Evolutionary conservation across 1,284 basidiomycete genomes (phyloP).

Genomic region (Fistulina hepatica): DNA sequence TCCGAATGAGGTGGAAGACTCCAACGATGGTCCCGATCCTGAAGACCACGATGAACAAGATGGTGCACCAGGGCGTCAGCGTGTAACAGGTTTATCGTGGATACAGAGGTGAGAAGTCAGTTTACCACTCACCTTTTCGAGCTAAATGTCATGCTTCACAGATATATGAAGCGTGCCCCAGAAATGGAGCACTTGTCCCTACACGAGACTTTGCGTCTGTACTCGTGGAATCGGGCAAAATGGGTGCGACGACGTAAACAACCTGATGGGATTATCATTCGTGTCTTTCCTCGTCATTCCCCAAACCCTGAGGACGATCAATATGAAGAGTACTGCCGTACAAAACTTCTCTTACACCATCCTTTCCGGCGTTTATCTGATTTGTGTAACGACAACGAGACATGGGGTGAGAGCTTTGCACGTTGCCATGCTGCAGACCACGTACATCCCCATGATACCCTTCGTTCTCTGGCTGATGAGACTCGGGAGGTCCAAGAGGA

Average conservation of each 20-base stretch:
- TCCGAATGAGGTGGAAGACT: slow-evolving; percentile 4
- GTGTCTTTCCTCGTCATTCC: slow-evolving; percentile 1
- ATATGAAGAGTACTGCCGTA: slow-evolving; percentile 5
- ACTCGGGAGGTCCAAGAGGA: slow-evolving; percentile 6
- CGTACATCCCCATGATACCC: slow-evolving; percentile 5
- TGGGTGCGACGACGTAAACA: too few species aligned
- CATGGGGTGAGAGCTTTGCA: slow-evolving; percentile 6
- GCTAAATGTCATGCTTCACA: neutral
- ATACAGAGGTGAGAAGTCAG: slow-evolving; percentile 7
- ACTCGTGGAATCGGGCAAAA: slow-evolving; percentile 1
- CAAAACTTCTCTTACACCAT: slow-evolving; percentile 7
- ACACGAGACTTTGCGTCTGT: neutral
- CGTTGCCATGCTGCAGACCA: slow-evolving; percentile 4
- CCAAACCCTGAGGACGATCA: slow-evolving; percentile 4
- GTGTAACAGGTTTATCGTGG: slow-evolving; percentile 9
- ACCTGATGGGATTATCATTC: slow-evolving; percentile 1
- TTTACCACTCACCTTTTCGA: neutral
- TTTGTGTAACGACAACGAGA: neutral
- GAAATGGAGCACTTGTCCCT: neutral
- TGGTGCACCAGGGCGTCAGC: neutral
- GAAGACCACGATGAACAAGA: neutral
- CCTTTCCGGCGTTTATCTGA: slow-evolving; percentile 3
- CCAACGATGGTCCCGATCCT: too few species aligned
- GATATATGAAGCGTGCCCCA: slow-evolving; percentile 4
- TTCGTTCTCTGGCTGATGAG: slow-evolving; percentile 9